Evolutionary conservation across 108 stramenopile genomes (phyloP).

Genomic region (Licmophora abbreviata): DNA sequence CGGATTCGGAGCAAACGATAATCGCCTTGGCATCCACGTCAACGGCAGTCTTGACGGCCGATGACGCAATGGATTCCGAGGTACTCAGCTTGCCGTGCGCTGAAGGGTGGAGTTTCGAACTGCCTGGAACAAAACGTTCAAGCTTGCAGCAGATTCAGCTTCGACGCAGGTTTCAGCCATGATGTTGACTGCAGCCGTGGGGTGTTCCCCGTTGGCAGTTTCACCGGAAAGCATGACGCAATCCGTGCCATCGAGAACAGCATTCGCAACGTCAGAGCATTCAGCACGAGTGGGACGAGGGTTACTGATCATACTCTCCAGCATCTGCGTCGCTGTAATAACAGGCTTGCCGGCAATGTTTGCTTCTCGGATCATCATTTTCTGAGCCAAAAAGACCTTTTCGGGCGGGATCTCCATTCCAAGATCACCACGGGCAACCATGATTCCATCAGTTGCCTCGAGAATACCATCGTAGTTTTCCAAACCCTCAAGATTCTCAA

Average conservation of each 20-base stretch:
- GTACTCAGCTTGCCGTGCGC: slow-evolving; percentile 35
- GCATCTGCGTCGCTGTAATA: slow-evolving; percentile 96
- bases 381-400: slow-evolving; percentile 86
- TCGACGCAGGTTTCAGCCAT: slow-evolving; percentile 90
- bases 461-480: slow-evolving; percentile 93
- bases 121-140: slow-evolving; percentile 56
- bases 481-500: slow-evolving; percentile 93
- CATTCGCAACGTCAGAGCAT: slow-evolving; percentile 98
- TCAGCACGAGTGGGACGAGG: slow-evolving; percentile 99
- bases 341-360: slow-evolving; percentile 93
- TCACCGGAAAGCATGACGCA: slow-evolving; percentile 88
- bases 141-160: slow-evolving; percentile 65
- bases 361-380: slow-evolving; percentile 87
- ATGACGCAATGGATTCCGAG: slow-evolving; percentile 85
- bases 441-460: slow-evolving; percentile 89
- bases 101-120: slow-evolving; percentile 46
- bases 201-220: slow-evolving; percentile 74
- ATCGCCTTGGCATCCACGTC: slow-evolving; percentile 80
- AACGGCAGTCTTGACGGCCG: slow-evolving; percentile 89
- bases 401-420: slow-evolving; percentile 96
- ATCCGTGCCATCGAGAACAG: slow-evolving; percentile 90
- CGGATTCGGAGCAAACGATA: slow-evolving; percentile 83
- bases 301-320: slow-evolving; percentile 95
- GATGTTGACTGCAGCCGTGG: slow-evolving; percentile 67
- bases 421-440: slow-evolving; percentile 96